Percentiles rank a stretch among this genome's conserved stretches.
phyloP scores from a whole-genome alignment of 2,329 filamentous ascomycete genomes.

The Aspergillus cejpii region DNA sequence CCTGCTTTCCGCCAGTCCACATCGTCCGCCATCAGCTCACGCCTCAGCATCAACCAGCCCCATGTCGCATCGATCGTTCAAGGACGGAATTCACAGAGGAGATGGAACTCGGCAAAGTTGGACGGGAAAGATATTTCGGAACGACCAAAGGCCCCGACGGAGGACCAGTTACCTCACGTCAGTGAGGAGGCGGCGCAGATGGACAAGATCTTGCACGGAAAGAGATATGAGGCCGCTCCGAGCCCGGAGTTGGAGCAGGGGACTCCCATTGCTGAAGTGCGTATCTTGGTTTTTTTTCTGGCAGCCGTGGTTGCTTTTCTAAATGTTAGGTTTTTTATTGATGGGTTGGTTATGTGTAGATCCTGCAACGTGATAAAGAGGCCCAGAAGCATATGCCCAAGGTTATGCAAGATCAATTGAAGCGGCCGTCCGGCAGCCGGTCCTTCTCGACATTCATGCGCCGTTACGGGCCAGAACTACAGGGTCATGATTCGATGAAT shows the following conservation, averaged over 20 bases:
- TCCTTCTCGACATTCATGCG: constrained; percentile 54
- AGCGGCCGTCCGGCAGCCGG: constrained; percentile 42
- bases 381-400: constrained; percentile 58
- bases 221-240: constrained; percentile 38
- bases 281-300: constrained; percentile 11
- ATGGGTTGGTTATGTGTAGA: constrained; percentile 41
- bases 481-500: constrained; percentile 21
- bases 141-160: constrained; percentile 42
- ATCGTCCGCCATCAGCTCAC: constrained; percentile 11
- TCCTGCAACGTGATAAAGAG: constrained; percentile 57
- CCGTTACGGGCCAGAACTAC: constrained; percentile 29
- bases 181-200: constrained; percentile 60
- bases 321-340: too few relatives aligned
- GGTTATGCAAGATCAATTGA: constrained; percentile 57
- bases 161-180: constrained; percentile 52
- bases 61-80: constrained; percentile 16
- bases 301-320: neutral
- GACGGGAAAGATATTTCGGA: constrained; percentile 25
- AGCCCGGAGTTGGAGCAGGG: constrained; percentile 58
- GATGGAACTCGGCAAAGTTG: constrained; percentile 34
- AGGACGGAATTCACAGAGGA: constrained; percentile 23
- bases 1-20: constrained; percentile 29
- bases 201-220: constrained; percentile 50
- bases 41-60: constrained; percentile 13
- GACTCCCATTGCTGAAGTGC: constrained; percentile 60